A percentile compares a stretch with the other conserved stretches of the same genome.
Evolutionary conservation across 305 asterid genomes (phyloP).

Genomic region (Plantago coronopus): DNA sequence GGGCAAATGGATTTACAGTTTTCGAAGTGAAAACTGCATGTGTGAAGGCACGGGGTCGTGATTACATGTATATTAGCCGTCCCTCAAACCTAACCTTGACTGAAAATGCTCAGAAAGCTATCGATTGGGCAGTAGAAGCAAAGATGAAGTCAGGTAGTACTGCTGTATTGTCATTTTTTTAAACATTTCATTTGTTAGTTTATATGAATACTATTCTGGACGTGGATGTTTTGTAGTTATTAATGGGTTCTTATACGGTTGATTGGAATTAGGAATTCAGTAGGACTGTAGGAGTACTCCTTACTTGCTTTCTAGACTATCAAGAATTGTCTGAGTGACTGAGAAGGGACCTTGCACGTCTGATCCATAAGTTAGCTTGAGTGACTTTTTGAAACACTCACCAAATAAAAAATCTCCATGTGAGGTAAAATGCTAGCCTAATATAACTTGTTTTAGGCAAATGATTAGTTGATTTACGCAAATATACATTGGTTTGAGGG

Average conservation of each 20-base stretch:
- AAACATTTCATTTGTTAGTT: neutral
- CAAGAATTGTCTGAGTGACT: too few species aligned
- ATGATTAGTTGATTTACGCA: too few species aligned
- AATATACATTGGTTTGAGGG: too few species aligned
- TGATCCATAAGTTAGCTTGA: too few species aligned
- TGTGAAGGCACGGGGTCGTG: slow-evolving; percentile 59
- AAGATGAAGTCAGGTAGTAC: slow-evolving; percentile 76
- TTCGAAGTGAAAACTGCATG: slow-evolving; percentile 68
- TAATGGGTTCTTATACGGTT: neutral
- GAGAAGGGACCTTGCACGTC: too few species aligned
- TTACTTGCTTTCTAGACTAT: neutral
- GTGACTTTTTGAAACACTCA: too few species aligned
- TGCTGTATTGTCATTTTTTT: neutral
- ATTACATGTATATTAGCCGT: too few species aligned
- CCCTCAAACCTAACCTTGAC: slow-evolving; percentile 89
- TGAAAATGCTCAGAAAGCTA: slow-evolving; percentile 77
- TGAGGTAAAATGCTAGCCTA: too few species aligned
- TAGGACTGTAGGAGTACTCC: neutral
- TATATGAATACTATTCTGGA: neutral
- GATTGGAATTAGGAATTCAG: neutral
- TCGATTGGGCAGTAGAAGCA: slow-evolving; percentile 81
- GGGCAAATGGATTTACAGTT: slow-evolving; percentile 64
- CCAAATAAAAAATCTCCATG: too few species aligned
- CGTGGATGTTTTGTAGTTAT: neutral
- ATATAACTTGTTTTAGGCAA: too few species aligned